Evolutionary conservation across 2,329 filamentous ascomycete genomes (phyloP), one percentile per base, ranked within the genome.

Genomic region (Penicillium sp.): DNA sequence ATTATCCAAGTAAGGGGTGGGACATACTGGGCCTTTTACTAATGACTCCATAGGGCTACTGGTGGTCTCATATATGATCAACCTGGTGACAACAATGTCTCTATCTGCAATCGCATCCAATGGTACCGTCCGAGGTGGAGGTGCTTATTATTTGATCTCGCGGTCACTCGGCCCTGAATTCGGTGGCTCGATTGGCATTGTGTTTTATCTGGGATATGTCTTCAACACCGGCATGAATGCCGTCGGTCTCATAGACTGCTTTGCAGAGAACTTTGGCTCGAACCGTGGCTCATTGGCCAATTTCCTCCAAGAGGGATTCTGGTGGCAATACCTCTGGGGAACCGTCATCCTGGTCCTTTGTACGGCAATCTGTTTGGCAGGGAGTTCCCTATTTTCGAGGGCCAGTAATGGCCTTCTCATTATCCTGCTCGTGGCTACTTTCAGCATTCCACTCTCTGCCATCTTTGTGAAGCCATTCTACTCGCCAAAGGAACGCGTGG

Each of bases 41-140:
- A 30, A 42, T 15, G 15, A 20, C 24, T 29, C 10, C 15, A 9
- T 58, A 90, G 87, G 84, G 43, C 82, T 94, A 70, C 82, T 96
- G 53, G 66, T 88, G 53, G 79, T 83, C 34, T 88, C 89, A n/a
- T 96, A 95, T 67, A 73, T 84, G 13, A 87, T 96, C 60, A 88
- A 94, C 67, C 79, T 94, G n/a, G 78, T 95, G 46, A 95, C 91
- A 0, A 90, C 88, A 0, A 84, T 95, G 64, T 95, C 90, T 2
- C 82, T 96, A 24, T 95, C 90, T 4, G 91, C 91, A 8, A 93
- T 96, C 63, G 91, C 91, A 27, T 92, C 90, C 2, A 96, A 96
- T 68, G 91, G 91, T 21, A 92, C 91, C 40, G 91, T 96, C 49
- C 86, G 90, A 62, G 91, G 90, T 12, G 91, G 91, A 12, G 91